Conservation (phyloP, 2,329 filamentous ascomycete genomes). For the Fusarium pseudograminearum region DNA sequence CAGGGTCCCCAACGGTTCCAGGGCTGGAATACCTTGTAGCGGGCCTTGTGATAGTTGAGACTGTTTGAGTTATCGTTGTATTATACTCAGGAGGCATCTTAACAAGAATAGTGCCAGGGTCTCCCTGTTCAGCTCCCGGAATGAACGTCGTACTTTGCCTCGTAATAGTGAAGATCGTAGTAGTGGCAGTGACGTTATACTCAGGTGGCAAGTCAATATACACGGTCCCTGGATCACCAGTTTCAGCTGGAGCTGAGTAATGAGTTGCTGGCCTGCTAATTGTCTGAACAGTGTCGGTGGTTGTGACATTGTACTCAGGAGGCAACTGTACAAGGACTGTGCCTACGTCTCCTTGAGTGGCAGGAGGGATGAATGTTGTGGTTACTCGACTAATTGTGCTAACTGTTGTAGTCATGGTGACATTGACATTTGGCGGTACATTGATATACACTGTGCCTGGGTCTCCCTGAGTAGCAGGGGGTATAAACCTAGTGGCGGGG, state of each 20-base stretch:
- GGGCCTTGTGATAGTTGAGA: slow-evolving; percentile 5
- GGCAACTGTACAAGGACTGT: slow-evolving; percentile 22
- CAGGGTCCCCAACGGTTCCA: slow-evolving; percentile 12
- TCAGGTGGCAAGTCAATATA: slow-evolving; percentile 12
- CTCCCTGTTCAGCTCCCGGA: slow-evolving; percentile 4
- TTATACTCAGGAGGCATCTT: slow-evolving; percentile 16
- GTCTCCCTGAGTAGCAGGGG: slow-evolving; percentile 13
- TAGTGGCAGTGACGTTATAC: slow-evolving; percentile 17
- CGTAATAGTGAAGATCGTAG: slow-evolving; percentile 10
- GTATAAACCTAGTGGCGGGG: slow-evolving; percentile 9
- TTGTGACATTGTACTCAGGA: slow-evolving; percentile 25
- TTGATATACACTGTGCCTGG: slow-evolving; percentile 26
- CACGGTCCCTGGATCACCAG: slow-evolving; percentile 17
- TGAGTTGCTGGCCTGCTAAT: slow-evolving; percentile 17
- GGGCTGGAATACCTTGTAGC: slow-evolving; percentile 7
- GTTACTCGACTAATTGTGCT: slow-evolving; percentile 23
- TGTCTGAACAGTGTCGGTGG: slow-evolving; percentile 9
- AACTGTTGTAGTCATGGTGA: slow-evolving; percentile 22
- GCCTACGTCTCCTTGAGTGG: slow-evolving; percentile 23
- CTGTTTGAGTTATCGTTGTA: slow-evolving; percentile 7
- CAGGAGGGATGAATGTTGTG: slow-evolving; percentile 20
- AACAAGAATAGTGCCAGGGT: slow-evolving; percentile 19
- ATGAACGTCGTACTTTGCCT: slow-evolving; percentile 1
- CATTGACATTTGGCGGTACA: slow-evolving; percentile 21
- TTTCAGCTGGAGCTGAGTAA: slow-evolving; percentile 9